These are phyloP conservation scores for Crotalaria pallida DNA, from an alignment of 306 rosid species.

Conservation along the genomic window DNA sequence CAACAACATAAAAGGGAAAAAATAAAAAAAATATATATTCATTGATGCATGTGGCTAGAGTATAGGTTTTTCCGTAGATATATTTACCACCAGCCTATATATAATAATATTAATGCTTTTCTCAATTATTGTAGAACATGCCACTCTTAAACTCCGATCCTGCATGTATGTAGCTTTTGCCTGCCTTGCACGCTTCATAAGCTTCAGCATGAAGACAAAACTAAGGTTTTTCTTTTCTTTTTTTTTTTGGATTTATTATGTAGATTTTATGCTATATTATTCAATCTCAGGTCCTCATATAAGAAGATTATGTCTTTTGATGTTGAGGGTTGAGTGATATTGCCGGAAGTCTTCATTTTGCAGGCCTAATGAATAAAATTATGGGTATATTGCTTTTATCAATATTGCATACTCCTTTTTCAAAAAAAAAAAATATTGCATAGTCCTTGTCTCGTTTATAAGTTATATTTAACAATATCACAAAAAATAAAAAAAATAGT, in stretches of 20 bases:
- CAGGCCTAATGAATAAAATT: too few species aligned
- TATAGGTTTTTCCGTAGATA: neutral
- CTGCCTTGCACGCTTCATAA: slow-evolving; percentile 23
- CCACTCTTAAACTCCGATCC: slow-evolving; percentile 9
- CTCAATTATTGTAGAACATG: slow-evolving; percentile 26
- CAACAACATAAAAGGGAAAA: neutral
- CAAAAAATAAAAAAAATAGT: too few species aligned
- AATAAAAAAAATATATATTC: neutral
- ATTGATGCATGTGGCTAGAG: neutral
- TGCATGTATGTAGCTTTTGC: neutral
- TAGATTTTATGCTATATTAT: neutral
- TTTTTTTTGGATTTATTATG: too few species aligned
- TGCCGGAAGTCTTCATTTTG: too few species aligned
- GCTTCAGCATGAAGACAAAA: neutral
- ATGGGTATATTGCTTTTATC: too few species aligned
- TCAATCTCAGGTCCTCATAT: neutral
- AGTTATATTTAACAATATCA: too few species aligned
- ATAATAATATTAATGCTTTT: slow-evolving; percentile 3
- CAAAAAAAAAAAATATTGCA: too few species aligned
- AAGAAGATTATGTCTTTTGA: neutral
- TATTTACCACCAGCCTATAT: slow-evolving; percentile 2
- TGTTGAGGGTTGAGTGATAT: neutral
- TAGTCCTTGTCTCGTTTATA: too few species aligned
- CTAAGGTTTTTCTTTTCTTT: too few species aligned
- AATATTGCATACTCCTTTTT: too few species aligned